Base-by-base conservation (phyloP, 1,139 yeast genomes). In the Kodamaea fungicola region DNA sequence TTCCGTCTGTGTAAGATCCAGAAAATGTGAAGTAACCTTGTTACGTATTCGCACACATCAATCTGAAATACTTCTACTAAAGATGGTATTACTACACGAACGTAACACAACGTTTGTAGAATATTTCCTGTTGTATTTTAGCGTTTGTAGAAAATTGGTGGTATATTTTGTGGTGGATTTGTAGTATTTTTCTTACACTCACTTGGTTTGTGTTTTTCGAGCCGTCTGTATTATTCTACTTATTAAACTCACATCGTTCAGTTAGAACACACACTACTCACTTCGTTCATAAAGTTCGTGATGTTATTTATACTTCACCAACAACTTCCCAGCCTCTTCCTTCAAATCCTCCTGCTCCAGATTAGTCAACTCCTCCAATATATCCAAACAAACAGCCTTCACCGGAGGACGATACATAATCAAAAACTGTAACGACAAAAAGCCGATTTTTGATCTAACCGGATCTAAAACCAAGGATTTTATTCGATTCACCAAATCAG, bases 321-420 rank as follows among this genome's bases (percentile, higher is more conserved):
- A 56, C 41, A 80, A 65, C 44, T 73, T 64, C 21, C 62, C 57
- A 33, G 85, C 76, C 46, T 78, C 83, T 12, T 67, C 75, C 47
- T 70, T 69, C 39, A 83, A 65, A 37, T 78, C 82, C 26, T 76
- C 78, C 39, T 70, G 76, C 34, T 68, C 72, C 34, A 68, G 59
- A 12, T 66, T 63, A 32, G 76, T 66, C 48, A 90, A 61, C 19
- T 79, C 80, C 42, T 71, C 70, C 34, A 89, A 66, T 7, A 89
- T 69, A n/a, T 71, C 75, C 27, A 88, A 58, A 53, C 96, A 86
- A 19, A 71, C 71, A 2, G 65, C 64, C 44, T 82, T 78, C 22
- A 80, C 75, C 3, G 98, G 97, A 0, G 97, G 97, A 47, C 96
- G 74, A 55, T 87, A 85, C 90, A 88, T 85, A 42, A 89, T 77